Base-by-base conservation (phyloP, 2,329 filamentous ascomycete genomes). In the Talaromyces sp. region DNA sequence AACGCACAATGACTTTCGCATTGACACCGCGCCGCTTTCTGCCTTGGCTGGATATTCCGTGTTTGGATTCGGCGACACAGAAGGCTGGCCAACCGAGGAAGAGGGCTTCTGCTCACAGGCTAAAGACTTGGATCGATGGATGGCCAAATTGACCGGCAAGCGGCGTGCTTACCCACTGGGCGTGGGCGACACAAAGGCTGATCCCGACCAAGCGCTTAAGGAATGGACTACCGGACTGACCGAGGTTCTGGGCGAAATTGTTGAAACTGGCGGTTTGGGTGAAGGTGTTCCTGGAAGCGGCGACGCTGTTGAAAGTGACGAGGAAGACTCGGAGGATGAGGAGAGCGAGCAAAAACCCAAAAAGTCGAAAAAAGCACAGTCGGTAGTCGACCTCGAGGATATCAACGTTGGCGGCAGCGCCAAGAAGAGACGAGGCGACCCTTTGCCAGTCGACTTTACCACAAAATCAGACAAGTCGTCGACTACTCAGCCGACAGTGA, bases 101-200 rank as follows among this genome's bases (percentile, higher is more conserved):
- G 90, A 95, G 68, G 93, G 93, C 0, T 99, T 93, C 77, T 97
- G 93, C 73, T 92, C 91, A 64, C 93, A 98, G 73, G 93, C 93
- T 1, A 90, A 88, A 70, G 88, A 96, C 67, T 82, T 96, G 3
- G 93, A 99, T 73, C 92, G 87, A 72, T 98, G 95, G 93, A 91
- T 99, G 90, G 92, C 93, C n/a, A 96, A 92, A 72, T 78, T 99
- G 69, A 96, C 93, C 0, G 88, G 85, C 1, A 85, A 89, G 64
- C 96, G 93, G 77, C 84, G 93, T 71, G 93, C 92, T 0, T 98
- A 89, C 69, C 93, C 93, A 0, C 80, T 98, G 7, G 95, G 95
- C 4, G 88, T 93, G 82, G 92, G 90, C 2, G 92, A 98, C 75
- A 85, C 90, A 61, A 96, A 92, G 75, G 82, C 78, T n/a, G 89